phyloP scores from a whole-genome alignment of 1,139 yeast genomes.

The Maudiozyma humilis region DNA sequence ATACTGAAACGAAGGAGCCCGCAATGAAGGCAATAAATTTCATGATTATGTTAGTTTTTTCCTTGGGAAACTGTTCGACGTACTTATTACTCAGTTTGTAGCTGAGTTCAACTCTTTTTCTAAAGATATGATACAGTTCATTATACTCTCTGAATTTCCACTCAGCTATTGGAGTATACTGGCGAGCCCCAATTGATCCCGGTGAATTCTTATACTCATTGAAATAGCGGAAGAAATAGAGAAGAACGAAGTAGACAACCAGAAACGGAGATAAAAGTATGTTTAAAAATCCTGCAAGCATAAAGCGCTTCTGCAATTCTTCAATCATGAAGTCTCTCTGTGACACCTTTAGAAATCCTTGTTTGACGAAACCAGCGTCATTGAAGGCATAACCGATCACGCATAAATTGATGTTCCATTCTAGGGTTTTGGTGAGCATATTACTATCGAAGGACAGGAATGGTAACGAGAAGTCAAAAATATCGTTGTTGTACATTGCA shows the following conservation, averaged over 20 bases:
- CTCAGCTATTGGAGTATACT: constrained; percentile 87
- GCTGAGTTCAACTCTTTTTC: constrained; percentile 67
- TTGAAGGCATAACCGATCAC: constrained; percentile 81
- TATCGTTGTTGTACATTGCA: constrained; percentile 74
- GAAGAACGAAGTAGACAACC: constrained; percentile 68
- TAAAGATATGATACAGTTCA: constrained; percentile 83
- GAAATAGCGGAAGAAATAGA: constrained; percentile 83
- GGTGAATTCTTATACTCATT: constrained; percentile 90
- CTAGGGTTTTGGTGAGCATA: constrained; percentile 75
- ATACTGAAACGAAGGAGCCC: constrained; percentile 84
- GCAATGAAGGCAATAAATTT: constrained; percentile 66
- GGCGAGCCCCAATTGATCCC: constrained; percentile 72
- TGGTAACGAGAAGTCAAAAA: constrained; percentile 59
- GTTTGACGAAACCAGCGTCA: constrained; percentile 75
- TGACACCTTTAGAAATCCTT: constrained; percentile 59
- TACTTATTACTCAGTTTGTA: constrained; percentile 73
- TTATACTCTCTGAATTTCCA: constrained; percentile 94
- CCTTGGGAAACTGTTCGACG: constrained; percentile 87
- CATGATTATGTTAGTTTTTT: constrained; percentile 55
- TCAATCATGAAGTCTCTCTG: constrained; percentile 59
- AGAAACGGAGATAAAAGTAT: constrained; percentile 78
- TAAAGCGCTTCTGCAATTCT: constrained; percentile 69
- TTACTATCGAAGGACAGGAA: constrained; percentile 32
- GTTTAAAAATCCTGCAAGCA: constrained; percentile 80
- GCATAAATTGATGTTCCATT: constrained; percentile 88